Evolutionary conservation across 2,329 filamentous ascomycete species (phyloP).

Genomic region (Colletotrichum godetiae): DNA sequence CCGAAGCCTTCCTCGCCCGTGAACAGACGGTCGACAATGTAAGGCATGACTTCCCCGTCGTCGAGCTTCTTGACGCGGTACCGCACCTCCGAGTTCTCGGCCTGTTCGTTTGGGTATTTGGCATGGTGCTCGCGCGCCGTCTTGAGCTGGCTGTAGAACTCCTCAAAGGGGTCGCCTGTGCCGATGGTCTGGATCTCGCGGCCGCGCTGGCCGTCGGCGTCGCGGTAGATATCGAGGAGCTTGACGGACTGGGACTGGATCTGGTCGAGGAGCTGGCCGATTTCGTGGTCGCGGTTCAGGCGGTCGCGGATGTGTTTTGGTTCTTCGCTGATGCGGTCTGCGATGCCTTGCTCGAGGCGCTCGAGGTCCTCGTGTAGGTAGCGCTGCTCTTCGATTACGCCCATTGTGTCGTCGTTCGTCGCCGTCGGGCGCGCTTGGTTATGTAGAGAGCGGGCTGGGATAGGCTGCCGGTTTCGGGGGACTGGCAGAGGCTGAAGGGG

Average conservation of each 20-base stretch:
- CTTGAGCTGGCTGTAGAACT: constrained; percentile 88
- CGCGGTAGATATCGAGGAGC: constrained; percentile 85
- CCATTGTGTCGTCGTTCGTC: constrained; percentile 44
- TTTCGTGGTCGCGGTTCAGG: constrained; percentile 90
- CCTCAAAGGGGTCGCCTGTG: constrained; percentile 86
- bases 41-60: constrained; percentile 71
- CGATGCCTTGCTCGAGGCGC: constrained; percentile 92
- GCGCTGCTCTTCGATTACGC: constrained; percentile 94
- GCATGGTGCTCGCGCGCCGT: constrained; percentile 89
- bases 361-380: constrained; percentile 97
- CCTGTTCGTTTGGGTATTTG: constrained; percentile 91
- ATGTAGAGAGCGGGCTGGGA: background rate
- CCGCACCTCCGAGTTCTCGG: constrained; percentile 93
- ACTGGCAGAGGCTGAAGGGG: background rate
- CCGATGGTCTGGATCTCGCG: constrained; percentile 87
- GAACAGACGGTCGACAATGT: constrained; percentile 89
- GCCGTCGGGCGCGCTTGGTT: background rate
- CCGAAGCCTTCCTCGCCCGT: constrained; percentile 96
- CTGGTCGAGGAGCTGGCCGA: constrained; percentile 85
- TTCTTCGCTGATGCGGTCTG: constrained; percentile 88
- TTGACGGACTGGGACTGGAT: constrained; percentile 88
- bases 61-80: constrained; percentile 79
- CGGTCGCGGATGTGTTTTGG: constrained; percentile 93
- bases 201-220: constrained; percentile 76
- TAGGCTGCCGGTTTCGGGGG: background rate